phyloP scores from a whole-genome alignment of 345 rosid species.

The Euphorbia tirucalli region DNA sequence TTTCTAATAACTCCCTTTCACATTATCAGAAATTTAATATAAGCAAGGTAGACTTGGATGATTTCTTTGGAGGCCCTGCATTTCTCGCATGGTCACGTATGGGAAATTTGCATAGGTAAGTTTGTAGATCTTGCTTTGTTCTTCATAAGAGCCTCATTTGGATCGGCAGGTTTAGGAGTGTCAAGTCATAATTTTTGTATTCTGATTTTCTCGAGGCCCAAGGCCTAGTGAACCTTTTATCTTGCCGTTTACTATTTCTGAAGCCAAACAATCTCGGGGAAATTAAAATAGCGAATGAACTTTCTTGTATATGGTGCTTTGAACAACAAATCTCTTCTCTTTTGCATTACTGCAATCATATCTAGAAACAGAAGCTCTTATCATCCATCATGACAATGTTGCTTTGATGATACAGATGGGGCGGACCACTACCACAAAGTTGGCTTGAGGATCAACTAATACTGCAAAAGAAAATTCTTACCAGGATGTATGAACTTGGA shows the following conservation, averaged over 20 bases:
- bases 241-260: neutral
- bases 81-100: slow-evolving; percentile 81
- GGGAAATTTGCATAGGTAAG: slow-evolving; percentile 73
- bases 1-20: slow-evolving; percentile 16
- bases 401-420: slow-evolving; percentile 48
- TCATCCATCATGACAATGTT: neutral
- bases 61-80: slow-evolving; percentile 77
- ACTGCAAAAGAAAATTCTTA: slow-evolving; percentile 60
- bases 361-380: neutral
- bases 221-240: neutral
- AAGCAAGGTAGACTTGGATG: slow-evolving; percentile 49
- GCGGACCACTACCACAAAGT: slow-evolving; percentile 70
- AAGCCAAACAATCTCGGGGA: neutral
- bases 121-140: slow-evolving; percentile 12
- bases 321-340: slow-evolving; percentile 13
- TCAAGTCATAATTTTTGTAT: neutral
- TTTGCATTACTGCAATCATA: neutral
- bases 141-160: slow-evolving; percentile 1
- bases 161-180: neutral
- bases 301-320: slow-evolving; percentile 14
- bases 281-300: slow-evolving; percentile 2
- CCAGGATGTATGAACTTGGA: slow-evolving; percentile 66
- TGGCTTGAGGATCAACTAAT: slow-evolving; percentile 58
- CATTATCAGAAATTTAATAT: slow-evolving; percentile 54
- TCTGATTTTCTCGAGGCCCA: no score